A percentile compares a stretch with the other conserved stretches of the same genome.
phyloP scores from a whole-genome alignment of 169 alveolate species.

The Plasmodium blacklocki region DNA sequence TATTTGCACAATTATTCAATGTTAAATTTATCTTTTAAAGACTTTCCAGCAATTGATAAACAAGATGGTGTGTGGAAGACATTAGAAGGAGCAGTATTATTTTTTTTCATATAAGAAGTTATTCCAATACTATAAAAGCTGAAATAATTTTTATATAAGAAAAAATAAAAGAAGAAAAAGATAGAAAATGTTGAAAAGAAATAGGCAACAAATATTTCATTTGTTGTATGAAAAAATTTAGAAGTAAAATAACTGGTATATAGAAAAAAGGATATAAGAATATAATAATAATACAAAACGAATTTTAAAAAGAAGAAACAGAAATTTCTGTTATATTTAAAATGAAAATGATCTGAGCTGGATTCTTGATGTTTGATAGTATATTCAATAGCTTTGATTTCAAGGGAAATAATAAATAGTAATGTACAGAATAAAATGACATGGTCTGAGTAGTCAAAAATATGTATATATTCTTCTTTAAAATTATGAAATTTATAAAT shows the following conservation, averaged over 20 bases:
- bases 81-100: background rate
- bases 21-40: conserved; percentile 37
- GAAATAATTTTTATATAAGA: conserved; percentile 71
- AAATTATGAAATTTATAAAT: conserved; percentile 58
- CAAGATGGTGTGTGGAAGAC: conserved; percentile 26
- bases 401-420: conserved; percentile 60
- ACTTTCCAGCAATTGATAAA: background rate
- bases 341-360: conserved; percentile 68
- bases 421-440: conserved; percentile 73
- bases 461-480: conserved; percentile 70
- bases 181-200: conserved; percentile 76
- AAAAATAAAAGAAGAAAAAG: conserved; percentile 65
- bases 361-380: conserved; percentile 61
- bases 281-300: conserved; percentile 61
- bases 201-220: conserved; percentile 77
- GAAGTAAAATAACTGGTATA: conserved; percentile 74
- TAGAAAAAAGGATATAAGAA: conserved; percentile 71
- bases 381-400: conserved; percentile 64
- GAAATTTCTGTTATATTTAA: conserved; percentile 70
- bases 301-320: conserved; percentile 42
- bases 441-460: conserved; percentile 76
- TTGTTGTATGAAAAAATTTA: conserved; percentile 74
- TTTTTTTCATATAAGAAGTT: conserved; percentile 33
- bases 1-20: conserved; percentile 6
- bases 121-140: conserved; percentile 75